phyloP scores from a whole-genome alignment of 805 yeast genomes.

The Sungouiozyma intestinalis region DNA sequence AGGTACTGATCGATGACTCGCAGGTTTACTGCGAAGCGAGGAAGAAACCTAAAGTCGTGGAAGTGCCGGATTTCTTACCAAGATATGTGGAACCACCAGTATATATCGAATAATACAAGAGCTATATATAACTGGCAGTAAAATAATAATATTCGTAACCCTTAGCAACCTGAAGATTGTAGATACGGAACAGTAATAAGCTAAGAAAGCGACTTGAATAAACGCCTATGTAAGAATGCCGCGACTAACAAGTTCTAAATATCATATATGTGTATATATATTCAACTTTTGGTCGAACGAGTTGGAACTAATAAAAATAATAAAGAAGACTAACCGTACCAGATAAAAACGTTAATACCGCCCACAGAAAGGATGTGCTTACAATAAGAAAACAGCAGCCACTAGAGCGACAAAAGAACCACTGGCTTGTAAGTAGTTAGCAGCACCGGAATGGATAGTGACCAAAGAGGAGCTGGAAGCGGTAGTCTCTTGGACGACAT shows the following conservation, averaged over 20 bases:
- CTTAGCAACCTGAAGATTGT: too few relatives aligned
- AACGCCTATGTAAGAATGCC: too few relatives aligned
- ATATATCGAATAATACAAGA: conserved; percentile 16
- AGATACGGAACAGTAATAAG: too few relatives aligned
- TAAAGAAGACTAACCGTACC: not conserved
- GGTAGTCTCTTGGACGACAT: conserved; percentile 17
- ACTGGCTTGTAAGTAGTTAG: conserved; percentile 17
- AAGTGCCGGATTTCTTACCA: conserved; percentile 13
- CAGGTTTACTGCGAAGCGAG: conserved; percentile 18
- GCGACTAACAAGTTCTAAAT: not conserved
- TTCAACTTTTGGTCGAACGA: too few relatives aligned
- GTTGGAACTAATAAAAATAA: not conserved
- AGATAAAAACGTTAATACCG: not conserved
- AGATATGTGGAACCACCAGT: conserved; percentile 22
- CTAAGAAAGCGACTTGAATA: too few relatives aligned
- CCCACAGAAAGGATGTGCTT: not conserved
- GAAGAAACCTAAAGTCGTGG: not conserved
- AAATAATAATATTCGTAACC: too few relatives aligned
- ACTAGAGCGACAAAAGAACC: conserved; percentile 18
- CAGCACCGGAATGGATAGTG: conserved; percentile 27
- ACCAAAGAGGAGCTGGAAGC: conserved; percentile 16
- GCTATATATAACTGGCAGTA: not conserved
- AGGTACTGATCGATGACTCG: conserved; percentile 15
- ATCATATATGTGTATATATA: too few relatives aligned
- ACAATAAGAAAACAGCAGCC: conserved; percentile 22